Evolutionary conservation across 2,329 filamentous ascomycete genomes (phyloP).

Genomic region (Ilyonectria destructans): DNA sequence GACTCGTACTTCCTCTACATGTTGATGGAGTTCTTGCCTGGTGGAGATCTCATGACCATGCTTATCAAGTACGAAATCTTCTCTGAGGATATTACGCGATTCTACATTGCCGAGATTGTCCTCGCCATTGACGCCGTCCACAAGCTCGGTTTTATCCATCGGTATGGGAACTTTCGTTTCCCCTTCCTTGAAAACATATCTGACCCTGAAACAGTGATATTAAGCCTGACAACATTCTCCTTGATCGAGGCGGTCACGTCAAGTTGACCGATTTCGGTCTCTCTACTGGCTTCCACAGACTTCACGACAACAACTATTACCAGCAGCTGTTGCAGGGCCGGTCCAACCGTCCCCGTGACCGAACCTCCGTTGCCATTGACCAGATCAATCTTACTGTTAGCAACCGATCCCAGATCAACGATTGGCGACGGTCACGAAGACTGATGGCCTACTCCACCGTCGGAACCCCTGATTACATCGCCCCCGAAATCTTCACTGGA

Average conservation of each 20-base stretch:
- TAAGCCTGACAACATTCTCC: slow-evolving; percentile 98
- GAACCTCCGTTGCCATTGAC: slow-evolving; percentile 95
- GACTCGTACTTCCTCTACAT: slow-evolving; percentile 97
- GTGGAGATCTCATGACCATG: slow-evolving; percentile 99
- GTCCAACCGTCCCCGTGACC: slow-evolving; percentile 82
- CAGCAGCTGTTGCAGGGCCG: slow-evolving; percentile 92
- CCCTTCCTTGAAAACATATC: slow-evolving; percentile 17
- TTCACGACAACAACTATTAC: slow-evolving; percentile 98
- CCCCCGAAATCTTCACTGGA: slow-evolving; percentile 97
- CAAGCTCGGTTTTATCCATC: slow-evolving; percentile 97
- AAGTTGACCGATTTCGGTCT: slow-evolving; percentile 99
- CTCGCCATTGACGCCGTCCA: slow-evolving; percentile 99
- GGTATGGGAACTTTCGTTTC: slow-evolving; percentile 71
- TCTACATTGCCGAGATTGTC: slow-evolving; percentile 99
- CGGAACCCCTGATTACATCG: slow-evolving; percentile 98
- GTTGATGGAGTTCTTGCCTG: slow-evolving; percentile 99
- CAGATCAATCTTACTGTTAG: slow-evolving; percentile 98
- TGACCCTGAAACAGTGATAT: slow-evolving; percentile 81
- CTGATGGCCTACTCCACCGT: slow-evolving; percentile 99
- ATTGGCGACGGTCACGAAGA: slow-evolving; percentile 95
- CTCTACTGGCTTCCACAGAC: slow-evolving; percentile 97
- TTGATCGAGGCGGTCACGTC: slow-evolving; percentile 96
- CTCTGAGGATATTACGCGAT: slow-evolving; percentile 97
- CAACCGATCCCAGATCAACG: slow-evolving; percentile 98
- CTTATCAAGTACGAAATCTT: slow-evolving; percentile 99